These are phyloP conservation scores for Flaveria floridana DNA, from an alignment of 140 eudicot species.

Conservation along the genomic window DNA sequence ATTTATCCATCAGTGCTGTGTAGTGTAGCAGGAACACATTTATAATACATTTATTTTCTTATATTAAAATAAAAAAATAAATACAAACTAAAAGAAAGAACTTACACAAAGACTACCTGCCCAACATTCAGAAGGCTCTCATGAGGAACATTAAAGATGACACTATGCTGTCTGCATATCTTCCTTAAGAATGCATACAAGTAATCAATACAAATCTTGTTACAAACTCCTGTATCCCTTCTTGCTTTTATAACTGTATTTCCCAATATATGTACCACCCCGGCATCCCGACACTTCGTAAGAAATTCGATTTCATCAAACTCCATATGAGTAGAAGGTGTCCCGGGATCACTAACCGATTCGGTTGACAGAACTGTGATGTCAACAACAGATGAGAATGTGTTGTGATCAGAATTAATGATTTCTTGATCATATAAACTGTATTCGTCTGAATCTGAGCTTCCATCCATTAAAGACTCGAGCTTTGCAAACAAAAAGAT, in stretches of 20 bases:
- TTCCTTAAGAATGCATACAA: conserved; percentile 79
- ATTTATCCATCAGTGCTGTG: conserved; percentile 16
- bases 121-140: conserved; percentile 88
- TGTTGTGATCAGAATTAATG: conserved; percentile 36
- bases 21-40: conserved; percentile 1
- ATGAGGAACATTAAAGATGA: conserved; percentile 83
- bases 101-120: conserved; percentile 64
- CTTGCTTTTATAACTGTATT: conserved; percentile 70
- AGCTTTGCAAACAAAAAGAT: conserved; percentile 60
- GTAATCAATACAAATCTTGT: conserved; percentile 70
- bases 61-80: background rate
- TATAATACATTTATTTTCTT: conserved; percentile 23
- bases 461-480: conserved; percentile 74
- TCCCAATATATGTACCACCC: conserved; percentile 82
- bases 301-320: conserved; percentile 58
- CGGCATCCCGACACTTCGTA: conserved; percentile 62
- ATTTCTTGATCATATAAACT: conserved; percentile 65
- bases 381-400: conserved; percentile 38
- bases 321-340: conserved; percentile 40
- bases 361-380: conserved; percentile 44
- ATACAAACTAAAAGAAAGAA: background rate
- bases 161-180: conserved; percentile 83
- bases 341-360: conserved; percentile 33
- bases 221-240: conserved; percentile 52
- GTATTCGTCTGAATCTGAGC: conserved; percentile 80